Evolutionary conservation across 352 stramenopile species (phyloP).

Genomic region (Phytophthora tubulina): DNA sequence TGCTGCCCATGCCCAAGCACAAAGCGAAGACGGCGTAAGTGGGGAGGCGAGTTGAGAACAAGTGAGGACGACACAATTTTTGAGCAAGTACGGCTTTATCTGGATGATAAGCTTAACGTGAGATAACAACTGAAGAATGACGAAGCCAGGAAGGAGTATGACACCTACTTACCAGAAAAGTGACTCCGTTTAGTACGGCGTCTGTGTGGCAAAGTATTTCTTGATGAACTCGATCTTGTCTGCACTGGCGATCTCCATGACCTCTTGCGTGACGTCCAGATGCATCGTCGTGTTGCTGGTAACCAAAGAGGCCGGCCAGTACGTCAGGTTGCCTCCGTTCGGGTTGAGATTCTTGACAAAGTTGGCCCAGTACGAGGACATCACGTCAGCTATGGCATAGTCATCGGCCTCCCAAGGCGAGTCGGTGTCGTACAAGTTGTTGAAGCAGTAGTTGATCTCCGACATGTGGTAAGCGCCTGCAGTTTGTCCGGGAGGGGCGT

Average conservation of each 20-base stretch:
- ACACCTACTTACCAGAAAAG: no score
- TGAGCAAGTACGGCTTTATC: no score
- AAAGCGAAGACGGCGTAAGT: constrained; percentile 16
- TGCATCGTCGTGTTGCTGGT: no score
- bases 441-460: constrained; percentile 40
- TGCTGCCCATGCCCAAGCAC: constrained; percentile 55
- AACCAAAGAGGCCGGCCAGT: no score
- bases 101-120: no score
- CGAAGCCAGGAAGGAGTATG: no score
- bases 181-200: no score
- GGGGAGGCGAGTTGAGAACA: constrained; percentile 36
- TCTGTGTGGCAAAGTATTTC: no score
- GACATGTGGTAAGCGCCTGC: constrained; percentile 31
- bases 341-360: constrained; percentile 33
- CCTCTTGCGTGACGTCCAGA: no score
- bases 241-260: no score
- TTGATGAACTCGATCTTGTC: no score
- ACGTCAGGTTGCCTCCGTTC: constrained; percentile 14
- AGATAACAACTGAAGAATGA: no score
- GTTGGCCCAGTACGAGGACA: constrained; percentile 33
- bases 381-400: constrained; percentile 27
- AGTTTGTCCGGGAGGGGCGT: constrained; percentile 26
- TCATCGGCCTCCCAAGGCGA: constrained; percentile 23
- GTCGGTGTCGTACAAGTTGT: constrained; percentile 37
- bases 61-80: constrained; percentile 1